A percentile compares a stretch with the other conserved stretches of the same genome.
Conservation (phyloP, 2,329 filamentous ascomycete genomes). For the Pseudogymnoascus sp. region DNA sequence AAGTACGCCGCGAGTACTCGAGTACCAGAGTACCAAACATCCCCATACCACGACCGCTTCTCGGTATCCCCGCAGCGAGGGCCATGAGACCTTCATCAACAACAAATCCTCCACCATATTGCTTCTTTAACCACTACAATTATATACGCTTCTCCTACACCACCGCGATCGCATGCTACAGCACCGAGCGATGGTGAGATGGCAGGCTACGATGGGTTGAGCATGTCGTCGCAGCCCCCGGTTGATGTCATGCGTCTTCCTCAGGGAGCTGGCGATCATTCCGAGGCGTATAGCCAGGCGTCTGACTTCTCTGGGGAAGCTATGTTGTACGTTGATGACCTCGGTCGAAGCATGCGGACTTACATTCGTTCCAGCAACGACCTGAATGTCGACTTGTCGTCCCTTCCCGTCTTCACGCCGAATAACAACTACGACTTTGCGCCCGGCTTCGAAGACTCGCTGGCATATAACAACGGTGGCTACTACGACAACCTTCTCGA, state of each 20-base stretch:
- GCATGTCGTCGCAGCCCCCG: constrained; percentile 1
- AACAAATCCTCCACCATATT: background rate
- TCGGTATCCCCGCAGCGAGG: background rate
- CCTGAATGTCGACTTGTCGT: constrained; percentile 4
- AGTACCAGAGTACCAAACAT: background rate
- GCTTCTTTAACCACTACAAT: background rate
- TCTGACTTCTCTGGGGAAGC: background rate
- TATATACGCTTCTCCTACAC: background rate
- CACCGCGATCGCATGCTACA: constrained; percentile 1
- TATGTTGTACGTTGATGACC: constrained; percentile 6
- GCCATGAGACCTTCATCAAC: constrained; percentile 5
- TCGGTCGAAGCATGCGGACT: background rate
- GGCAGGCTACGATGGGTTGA: constrained; percentile 7
- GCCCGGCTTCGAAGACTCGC: constrained; percentile 58
- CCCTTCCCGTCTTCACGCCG: constrained; percentile 1
- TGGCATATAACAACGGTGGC: constrained; percentile 43
- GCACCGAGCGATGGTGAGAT: constrained; percentile 5
- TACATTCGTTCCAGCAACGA: constrained; percentile 6
- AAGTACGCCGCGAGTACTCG: background rate
- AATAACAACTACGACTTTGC: constrained; percentile 39
- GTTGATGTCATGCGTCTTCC: background rate
- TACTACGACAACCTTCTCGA: constrained; percentile 33
- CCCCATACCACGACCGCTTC: background rate
- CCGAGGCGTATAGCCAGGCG: background rate
- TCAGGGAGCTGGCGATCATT: background rate